phyloP scores from a whole-genome alignment of 192 early-diverging fungal species.

The Mortierella alpina region DNA sequence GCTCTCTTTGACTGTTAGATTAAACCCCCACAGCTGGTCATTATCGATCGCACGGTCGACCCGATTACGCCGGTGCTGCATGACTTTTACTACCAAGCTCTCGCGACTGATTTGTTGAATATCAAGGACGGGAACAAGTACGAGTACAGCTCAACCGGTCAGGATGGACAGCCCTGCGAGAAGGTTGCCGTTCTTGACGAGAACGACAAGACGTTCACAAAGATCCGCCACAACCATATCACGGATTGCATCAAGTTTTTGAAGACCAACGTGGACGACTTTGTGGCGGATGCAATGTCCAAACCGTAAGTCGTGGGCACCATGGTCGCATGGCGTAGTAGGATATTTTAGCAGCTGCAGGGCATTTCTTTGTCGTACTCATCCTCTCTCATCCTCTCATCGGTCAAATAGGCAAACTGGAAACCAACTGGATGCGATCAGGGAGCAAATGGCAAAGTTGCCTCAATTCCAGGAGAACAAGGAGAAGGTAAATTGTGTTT shows the following conservation, averaged over 20 bases:
- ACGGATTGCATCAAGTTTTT: conserved; percentile 82
- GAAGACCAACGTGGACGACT: conserved; percentile 76
- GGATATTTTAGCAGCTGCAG: not conserved
- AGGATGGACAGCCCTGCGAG: conserved; percentile 62
- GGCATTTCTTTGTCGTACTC: not conserved
- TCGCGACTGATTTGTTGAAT: conserved; percentile 90
- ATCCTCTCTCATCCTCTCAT: not conserved
- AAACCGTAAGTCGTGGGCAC: conserved; percentile 23
- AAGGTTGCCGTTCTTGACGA: conserved; percentile 75
- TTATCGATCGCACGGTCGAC: conserved; percentile 93
- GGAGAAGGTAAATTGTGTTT: conserved; percentile 43
- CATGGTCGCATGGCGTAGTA: not conserved
- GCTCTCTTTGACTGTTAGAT: conserved; percentile 4
- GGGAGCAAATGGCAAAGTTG: conserved; percentile 84
- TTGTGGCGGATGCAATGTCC: conserved; percentile 61
- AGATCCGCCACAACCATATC: conserved; percentile 85
- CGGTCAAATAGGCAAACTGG: conserved; percentile 28
- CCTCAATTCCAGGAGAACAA: conserved; percentile 84
- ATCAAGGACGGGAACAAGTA: conserved; percentile 76
- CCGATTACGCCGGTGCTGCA: conserved; percentile 92
- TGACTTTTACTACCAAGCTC: conserved; percentile 98
- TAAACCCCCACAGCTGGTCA: conserved; percentile 71
- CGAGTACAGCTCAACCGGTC: conserved; percentile 60
- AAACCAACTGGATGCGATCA: conserved; percentile 81
- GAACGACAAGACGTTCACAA: conserved; percentile 80